These are phyloP conservation scores for Macrocybe gigantea DNA, from an alignment of 768 basidiomycete genomes.

Conservation along the genomic window DNA sequence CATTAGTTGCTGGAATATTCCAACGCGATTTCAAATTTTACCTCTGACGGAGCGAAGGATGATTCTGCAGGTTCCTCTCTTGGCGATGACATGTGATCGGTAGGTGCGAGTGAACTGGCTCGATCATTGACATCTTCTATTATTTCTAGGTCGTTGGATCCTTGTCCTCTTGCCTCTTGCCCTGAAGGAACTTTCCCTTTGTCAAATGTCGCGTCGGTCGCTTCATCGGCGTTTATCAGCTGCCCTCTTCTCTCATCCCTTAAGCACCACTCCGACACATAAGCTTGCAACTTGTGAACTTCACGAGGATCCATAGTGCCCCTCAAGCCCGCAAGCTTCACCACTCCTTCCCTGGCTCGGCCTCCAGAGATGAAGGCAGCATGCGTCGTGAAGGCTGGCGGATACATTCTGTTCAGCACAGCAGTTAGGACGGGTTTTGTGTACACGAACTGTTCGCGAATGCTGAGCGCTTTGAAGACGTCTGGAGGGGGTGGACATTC, in stretches of 20 bases:
- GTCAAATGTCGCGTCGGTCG: no score
- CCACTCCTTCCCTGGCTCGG: constrained; percentile 33
- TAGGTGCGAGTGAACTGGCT: no score
- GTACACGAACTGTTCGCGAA: constrained; percentile 59
- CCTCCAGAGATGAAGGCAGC: constrained; percentile 56
- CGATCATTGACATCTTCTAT: no score
- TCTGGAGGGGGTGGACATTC: constrained; percentile 35
- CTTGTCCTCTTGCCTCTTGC: no score
- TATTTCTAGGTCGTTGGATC: no score
- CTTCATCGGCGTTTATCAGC: constrained; percentile 9
- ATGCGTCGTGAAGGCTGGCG: constrained; percentile 45
- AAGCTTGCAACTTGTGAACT: constrained; percentile 27
- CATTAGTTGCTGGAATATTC: no score
- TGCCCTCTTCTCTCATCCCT: constrained; percentile 18
- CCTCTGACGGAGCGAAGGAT: no score
- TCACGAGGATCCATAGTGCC: constrained; percentile 37
- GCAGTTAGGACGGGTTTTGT: constrained; percentile 57
- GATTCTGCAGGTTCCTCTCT: no score
- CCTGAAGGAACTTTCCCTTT: no score
- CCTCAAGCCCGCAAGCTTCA: constrained; percentile 25
- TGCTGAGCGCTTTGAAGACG: constrained; percentile 42
- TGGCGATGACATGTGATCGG: no score
- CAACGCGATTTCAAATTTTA: no score
- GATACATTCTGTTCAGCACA: constrained; percentile 50
- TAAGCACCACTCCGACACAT: constrained; percentile 39